Evolutionary conservation across 257 asterid genomes (phyloP), one percentile per base, ranked within the genome.

Genomic region (Salvia rosmarinus): DNA sequence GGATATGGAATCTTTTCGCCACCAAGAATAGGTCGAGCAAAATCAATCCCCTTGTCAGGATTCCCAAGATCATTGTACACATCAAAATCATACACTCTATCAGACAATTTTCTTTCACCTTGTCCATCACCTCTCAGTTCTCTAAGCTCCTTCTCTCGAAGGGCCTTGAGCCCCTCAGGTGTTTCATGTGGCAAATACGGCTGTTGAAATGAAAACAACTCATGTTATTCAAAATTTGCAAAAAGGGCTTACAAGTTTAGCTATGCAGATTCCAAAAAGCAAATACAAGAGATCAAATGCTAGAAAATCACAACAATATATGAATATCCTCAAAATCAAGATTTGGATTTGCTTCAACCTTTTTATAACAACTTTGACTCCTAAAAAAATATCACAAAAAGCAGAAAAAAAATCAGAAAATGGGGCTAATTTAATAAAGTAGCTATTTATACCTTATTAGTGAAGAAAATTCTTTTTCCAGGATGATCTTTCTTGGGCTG

Each of bases 1-100:
- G 99, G 97, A 68, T 86, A 95, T 0, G 98, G 92, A 9, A 80
- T 86, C 37, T 77, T 65, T 9, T 81, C 77, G 4, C 99, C 98
- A 0, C 99, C 98, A 5, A 91, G 88, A 1, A 37, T 23, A 0
- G 98, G 98, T 11, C 99, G 90, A 74, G 92, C 97, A 35, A 39
- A 87, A 25, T 95, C 99, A 17, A 81, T 82, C 44, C 97, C 97
- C 43, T 78, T 88, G 66, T 95, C 99, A 0, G 98, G 99, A 79
- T 95, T 95, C 1, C 99, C 99, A 13, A 95, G 87, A 81, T 95
- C 98, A 49, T 91, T 91, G 82, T 95, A 95, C 40, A 79, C 83
- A 69, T 85, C 98, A 51, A 77, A 95, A 80, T 91, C 99, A 54
- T 91, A 95, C 34, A 90, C 40, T 76, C 99, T 82, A 65, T 95